Evolutionary conservation across 768 basidiomycete genomes (phyloP).

Genomic region (Sporobolomyces roseus): DNA sequence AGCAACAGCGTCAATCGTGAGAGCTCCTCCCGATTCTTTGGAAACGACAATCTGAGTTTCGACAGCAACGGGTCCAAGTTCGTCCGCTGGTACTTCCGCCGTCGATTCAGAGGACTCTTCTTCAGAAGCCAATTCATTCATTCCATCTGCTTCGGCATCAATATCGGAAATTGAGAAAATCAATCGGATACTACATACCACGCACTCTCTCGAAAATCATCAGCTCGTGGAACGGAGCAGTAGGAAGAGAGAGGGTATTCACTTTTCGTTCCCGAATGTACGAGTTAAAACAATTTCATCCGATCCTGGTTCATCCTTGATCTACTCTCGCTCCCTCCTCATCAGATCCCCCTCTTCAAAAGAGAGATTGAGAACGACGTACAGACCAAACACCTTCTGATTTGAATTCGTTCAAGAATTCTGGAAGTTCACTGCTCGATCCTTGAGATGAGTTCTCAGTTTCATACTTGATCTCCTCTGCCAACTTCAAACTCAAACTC

Average conservation of each 20-base stretch:
- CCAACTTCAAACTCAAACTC: slow-evolving; percentile 66
- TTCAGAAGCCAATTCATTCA: slow-evolving; percentile 40
- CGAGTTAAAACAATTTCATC: slow-evolving; percentile 80
- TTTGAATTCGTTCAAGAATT: slow-evolving; percentile 73
- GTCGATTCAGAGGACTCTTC: slow-evolving; percentile 47
- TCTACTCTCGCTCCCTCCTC: slow-evolving; percentile 49
- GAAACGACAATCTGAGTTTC: slow-evolving; percentile 77
- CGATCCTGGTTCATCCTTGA: slow-evolving; percentile 65
- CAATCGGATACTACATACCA: slow-evolving; percentile 75
- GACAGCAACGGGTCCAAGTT: slow-evolving; percentile 57
- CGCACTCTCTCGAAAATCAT: neutral
- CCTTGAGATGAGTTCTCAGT: slow-evolving; percentile 58
- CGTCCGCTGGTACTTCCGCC: slow-evolving; percentile 48
- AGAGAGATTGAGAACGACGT: neutral
- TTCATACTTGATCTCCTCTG: slow-evolving; percentile 83
- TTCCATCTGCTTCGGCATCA: slow-evolving; percentile 54
- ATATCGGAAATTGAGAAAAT: slow-evolving; percentile 92
- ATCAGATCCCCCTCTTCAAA: neutral
- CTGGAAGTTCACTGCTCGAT: slow-evolving; percentile 58
- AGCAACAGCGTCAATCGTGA: slow-evolving; percentile 71
- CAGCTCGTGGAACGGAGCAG: neutral
- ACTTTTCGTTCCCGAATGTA: slow-evolving; percentile 87
- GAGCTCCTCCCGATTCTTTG: slow-evolving; percentile 63
- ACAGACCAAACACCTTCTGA: slow-evolving; percentile 74
- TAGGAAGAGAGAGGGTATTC: slow-evolving; percentile 39